phyloP scores from a whole-genome alignment of 305 asterid species.

The Rubia peregrina region DNA sequence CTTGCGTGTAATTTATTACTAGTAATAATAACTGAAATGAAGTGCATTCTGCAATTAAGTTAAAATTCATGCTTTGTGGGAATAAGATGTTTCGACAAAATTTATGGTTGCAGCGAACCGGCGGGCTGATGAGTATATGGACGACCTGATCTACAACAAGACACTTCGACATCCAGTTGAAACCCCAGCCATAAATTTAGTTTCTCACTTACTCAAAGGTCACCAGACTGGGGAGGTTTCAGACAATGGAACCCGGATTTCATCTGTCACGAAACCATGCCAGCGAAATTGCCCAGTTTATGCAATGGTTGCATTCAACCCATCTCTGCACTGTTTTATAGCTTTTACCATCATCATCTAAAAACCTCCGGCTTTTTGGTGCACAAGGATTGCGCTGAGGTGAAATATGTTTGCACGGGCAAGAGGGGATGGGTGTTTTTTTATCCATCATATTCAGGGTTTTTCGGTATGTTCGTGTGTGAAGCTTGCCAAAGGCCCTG shows the following conservation, averaged over 20 bases:
- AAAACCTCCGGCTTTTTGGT: background rate
- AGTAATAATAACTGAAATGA: no score
- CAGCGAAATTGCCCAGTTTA: background rate
- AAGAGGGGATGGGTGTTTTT: no score
- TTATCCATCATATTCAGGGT: no score
- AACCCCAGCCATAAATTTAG: background rate
- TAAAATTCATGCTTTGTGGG: no score
- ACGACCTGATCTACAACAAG: background rate
- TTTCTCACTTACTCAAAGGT: background rate
- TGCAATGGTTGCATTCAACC: slow-evolving; percentile 1
- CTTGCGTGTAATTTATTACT: no score
- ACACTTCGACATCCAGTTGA: background rate
- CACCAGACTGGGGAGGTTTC: no score
- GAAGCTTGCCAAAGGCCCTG: no score
- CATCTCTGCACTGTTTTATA: background rate
- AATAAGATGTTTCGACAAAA: background rate
- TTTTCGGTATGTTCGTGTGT: no score
- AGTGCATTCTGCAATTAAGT: no score
- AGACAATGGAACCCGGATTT: no score
- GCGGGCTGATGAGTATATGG: background rate
- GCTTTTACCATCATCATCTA: background rate
- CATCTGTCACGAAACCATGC: background rate
- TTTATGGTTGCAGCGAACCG: background rate
- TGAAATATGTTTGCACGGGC: no score
- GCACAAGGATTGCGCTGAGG: no score